Evolutionary conservation across 1,284 basidiomycete genomes (phyloP).

Genomic region (Sphaerobolus stellatus): DNA sequence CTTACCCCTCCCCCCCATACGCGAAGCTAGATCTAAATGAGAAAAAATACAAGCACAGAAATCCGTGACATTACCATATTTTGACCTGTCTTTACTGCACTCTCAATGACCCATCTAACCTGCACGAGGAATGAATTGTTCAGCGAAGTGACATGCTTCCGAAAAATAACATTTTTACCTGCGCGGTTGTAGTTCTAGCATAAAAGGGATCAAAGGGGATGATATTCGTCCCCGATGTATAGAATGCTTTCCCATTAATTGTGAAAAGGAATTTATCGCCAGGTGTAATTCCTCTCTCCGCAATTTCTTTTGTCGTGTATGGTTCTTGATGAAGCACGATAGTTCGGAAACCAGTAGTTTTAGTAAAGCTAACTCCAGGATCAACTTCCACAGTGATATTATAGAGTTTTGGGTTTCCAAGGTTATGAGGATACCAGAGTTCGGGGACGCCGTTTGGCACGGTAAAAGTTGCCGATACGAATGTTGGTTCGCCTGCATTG

Average conservation of each 20-base stretch:
- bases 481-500: conserved; percentile 35
- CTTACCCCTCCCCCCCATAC: conserved; percentile 54
- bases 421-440: conserved; percentile 56
- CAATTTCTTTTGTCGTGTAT: conserved; percentile 46
- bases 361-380: conserved; percentile 30
- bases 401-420: conserved; percentile 55
- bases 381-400: conserved; percentile 43
- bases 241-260: conserved; percentile 56
- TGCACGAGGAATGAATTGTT: neutral
- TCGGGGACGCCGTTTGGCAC: conserved; percentile 46
- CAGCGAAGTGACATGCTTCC: neutral
- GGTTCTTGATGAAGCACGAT: conserved; percentile 50
- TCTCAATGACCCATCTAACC: conserved; percentile 50
- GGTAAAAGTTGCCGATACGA: conserved; percentile 44
- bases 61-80: conserved; percentile 46
- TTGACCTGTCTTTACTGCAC: conserved; percentile 53
- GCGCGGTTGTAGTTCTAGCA: conserved; percentile 47
- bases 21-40: conserved; percentile 40
- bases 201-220: conserved; percentile 64
- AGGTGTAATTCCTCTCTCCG: conserved; percentile 49
- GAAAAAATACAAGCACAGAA: neutral
- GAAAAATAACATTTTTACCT: conserved; percentile 28
- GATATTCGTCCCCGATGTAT: conserved; percentile 54
- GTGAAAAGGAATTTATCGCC: conserved; percentile 62
- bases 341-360: conserved; percentile 58